Evolutionary conservation across 2,329 filamentous ascomycete genomes (phyloP), one percentile per base, ranked within the genome.

Genomic region (Diplodia intermedia): DNA sequence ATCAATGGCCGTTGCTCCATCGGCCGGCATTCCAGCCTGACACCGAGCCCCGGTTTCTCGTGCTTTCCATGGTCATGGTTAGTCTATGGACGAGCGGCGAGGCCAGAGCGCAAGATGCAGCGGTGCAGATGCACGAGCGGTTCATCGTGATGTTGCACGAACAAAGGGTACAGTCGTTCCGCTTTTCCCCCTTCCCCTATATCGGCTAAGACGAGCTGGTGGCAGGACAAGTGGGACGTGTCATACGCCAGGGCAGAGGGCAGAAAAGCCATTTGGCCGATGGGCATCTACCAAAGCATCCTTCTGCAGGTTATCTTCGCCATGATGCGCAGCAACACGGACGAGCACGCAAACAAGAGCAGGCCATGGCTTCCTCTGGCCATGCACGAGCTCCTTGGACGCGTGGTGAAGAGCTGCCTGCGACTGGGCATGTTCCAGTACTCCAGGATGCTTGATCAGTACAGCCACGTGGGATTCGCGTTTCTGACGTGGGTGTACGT

Each of bases 61-160:
- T 63, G 4, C 60, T 49, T 8, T 63, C 60, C 12, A 47, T 63
- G n/a, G 38, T 52, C 14, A 63, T 63, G 40, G 49, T 63, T 15
- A 40, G 60, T 3, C 20, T 63, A 14, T 63, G 43, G 60, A 49
- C 20, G 26, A 63, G 60, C 40, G 60, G 40, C 3, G 29, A 50
- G 12, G 11, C n/a, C 4, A 26, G 4, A 15, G 49, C 49, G 3
- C 49, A 26, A 26, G 9, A 4, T 4, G 49, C 49, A 8, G 49
- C 49, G n/a, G 20, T 23, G 8, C n/a, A 11, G 11, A 52, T 52
- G 8, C 49, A 52, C 49, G 49, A 52, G 49, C n/a, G 23, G 20
- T 52, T 26, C 12, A 8, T 52, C 4, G 20, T 52, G n/a, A 2
- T 52, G 1, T 15, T 52, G n/a, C n/a, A 52, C 4, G 49, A 52